These are phyloP conservation scores for Penicillium thymicola DNA, from an alignment of 2,329 filamentous ascomycete genomes.

Conservation along the genomic window DNA sequence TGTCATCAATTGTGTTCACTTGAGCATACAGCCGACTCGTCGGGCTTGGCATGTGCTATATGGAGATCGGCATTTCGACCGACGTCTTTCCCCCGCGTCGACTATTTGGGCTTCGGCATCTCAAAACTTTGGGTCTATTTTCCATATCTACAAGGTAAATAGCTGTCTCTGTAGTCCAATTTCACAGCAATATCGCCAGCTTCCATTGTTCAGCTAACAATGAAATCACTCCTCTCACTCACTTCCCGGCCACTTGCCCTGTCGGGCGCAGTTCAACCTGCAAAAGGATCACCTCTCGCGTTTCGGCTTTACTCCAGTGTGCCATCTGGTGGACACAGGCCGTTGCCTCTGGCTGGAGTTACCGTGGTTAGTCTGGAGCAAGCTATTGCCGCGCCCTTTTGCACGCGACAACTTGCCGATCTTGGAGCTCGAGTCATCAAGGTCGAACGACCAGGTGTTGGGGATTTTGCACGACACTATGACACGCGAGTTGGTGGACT, in stretches of 20 bases:
- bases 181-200: neutral
- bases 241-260: neutral
- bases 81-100: neutral
- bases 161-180: neutral
- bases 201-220: neutral
- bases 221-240: neutral
- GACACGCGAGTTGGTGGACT: constrained; percentile 51
- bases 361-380: constrained; percentile 55
- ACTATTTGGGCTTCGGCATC: neutral
- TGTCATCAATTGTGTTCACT: neutral
- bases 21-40: constrained; percentile 3
- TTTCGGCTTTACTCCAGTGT: constrained; percentile 8
- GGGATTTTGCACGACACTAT: constrained; percentile 54
- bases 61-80: neutral
- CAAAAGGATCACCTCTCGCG: neutral
- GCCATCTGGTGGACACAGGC: neutral
- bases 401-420: constrained; percentile 54
- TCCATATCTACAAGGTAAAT: neutral
- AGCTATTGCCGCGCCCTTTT: constrained; percentile 55
- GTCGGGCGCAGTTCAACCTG: neutral
- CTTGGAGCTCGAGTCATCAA: constrained; percentile 56
- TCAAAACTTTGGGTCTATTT: neutral
- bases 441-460: constrained; percentile 50
- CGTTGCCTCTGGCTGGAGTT: constrained; percentile 42
- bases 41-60: neutral